Conservation (phyloP, 2,329 filamentous ascomycete genomes). For the Colletotrichum theobromicola region DNA sequence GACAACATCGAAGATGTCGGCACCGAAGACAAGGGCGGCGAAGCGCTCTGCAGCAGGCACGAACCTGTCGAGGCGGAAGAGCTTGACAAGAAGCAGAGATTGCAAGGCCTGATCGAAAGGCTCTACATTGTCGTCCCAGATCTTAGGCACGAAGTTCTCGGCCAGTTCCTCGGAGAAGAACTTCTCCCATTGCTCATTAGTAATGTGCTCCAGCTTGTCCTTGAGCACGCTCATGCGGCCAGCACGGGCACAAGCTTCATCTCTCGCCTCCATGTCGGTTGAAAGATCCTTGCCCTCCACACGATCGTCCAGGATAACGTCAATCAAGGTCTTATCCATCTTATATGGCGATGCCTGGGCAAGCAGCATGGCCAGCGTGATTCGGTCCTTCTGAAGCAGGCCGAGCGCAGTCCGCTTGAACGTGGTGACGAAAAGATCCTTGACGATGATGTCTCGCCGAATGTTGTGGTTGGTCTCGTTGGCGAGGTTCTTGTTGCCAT, state of each 20-base stretch:
- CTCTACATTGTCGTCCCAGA: constrained; percentile 71
- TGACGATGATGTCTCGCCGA: constrained; percentile 88
- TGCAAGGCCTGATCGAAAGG: constrained; percentile 78
- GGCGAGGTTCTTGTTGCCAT: constrained; percentile 75
- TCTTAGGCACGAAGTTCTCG: constrained; percentile 79
- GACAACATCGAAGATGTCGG: constrained; percentile 79
- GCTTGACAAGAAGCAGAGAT: constrained; percentile 88
- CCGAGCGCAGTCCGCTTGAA: constrained; percentile 95
- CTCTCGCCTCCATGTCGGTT: constrained; percentile 65
- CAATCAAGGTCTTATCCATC: constrained; percentile 91
- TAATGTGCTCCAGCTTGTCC: constrained; percentile 68
- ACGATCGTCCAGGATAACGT: constrained; percentile 80
- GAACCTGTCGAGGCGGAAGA: constrained; percentile 94
- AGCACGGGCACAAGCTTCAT: constrained; percentile 72
- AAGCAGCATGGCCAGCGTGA: constrained; percentile 93
- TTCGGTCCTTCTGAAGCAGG: constrained; percentile 89
- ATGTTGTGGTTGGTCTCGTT: constrained; percentile 75
- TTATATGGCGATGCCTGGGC: constrained; percentile 95
- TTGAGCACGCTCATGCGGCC: constrained; percentile 76
- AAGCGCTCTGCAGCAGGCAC: constrained; percentile 94
- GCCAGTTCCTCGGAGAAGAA: constrained; percentile 88
- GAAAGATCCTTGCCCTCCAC: constrained; percentile 81
- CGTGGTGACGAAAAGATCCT: constrained; percentile 87
- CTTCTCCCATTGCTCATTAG: constrained; percentile 73
- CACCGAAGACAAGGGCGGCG: constrained; percentile 83